phyloP scores from a whole-genome alignment of 2,329 filamentous ascomycete species.

The Balansia obtecta region DNA sequence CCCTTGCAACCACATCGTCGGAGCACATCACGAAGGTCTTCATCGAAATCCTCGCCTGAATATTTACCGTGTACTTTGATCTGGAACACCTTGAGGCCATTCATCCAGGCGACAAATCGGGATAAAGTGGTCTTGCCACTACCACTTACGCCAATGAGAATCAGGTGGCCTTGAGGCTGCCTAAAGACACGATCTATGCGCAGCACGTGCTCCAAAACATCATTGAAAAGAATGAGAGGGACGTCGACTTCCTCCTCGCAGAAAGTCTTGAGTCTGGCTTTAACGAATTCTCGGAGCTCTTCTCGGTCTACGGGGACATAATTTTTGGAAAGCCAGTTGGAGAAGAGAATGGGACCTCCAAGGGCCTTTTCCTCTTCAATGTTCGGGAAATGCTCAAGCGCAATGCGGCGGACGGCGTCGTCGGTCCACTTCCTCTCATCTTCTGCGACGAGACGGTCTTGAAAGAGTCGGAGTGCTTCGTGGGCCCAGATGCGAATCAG shows the following conservation, averaged over 20 bases:
- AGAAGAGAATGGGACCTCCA: slow-evolving; percentile 89
- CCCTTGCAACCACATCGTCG: slow-evolving; percentile 92
- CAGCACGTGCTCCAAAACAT: slow-evolving; percentile 93
- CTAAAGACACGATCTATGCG: slow-evolving; percentile 98
- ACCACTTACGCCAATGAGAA: slow-evolving; percentile 95
- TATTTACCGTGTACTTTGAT: slow-evolving; percentile 99
- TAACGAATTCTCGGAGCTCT: slow-evolving; percentile 91
- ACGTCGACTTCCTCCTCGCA: slow-evolving; percentile 99
- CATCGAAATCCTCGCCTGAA: slow-evolving; percentile 95
- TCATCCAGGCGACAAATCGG: slow-evolving; percentile 99
- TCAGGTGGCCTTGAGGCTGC: slow-evolving; percentile 94
- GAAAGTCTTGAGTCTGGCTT: slow-evolving; percentile 92
- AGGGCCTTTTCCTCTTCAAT: slow-evolving; percentile 84
- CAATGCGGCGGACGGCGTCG: slow-evolving; percentile 74
- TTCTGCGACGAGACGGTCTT: slow-evolving; percentile 89
- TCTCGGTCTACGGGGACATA: slow-evolving; percentile 95
- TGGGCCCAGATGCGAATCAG: slow-evolving; percentile 97
- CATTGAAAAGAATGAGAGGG: slow-evolving; percentile 96
- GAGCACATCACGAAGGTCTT: slow-evolving; percentile 87
- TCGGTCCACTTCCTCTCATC: slow-evolving; percentile 94
- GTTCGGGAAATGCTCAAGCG: slow-evolving; percentile 86
- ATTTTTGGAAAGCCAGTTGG: slow-evolving; percentile 98
- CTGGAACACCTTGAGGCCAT: slow-evolving; percentile 95
- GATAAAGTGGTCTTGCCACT: slow-evolving; percentile 98
- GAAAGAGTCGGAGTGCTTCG: slow-evolving; percentile 89